Conservation (phyloP, 2,329 filamentous ascomycete genomes). For the Chrysosporium queenslandicum region DNA sequence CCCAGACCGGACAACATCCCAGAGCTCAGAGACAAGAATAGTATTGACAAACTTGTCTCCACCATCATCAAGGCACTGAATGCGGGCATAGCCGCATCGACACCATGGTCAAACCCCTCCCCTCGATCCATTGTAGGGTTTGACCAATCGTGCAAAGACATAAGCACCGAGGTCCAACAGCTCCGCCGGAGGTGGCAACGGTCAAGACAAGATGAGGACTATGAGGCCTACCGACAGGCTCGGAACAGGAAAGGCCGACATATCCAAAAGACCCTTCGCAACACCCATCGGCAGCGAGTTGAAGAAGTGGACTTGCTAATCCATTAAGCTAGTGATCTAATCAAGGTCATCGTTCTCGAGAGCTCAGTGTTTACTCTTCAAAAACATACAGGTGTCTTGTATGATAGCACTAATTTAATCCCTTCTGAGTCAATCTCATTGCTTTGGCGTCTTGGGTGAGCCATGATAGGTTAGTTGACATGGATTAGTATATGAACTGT, state of each 20-base stretch:
- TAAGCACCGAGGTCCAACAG: constrained; percentile 2
- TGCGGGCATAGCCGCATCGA: constrained; percentile 20
- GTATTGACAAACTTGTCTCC: constrained; percentile 16
- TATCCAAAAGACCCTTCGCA: constrained; percentile 17
- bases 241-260: constrained; percentile 23
- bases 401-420: too few relatives aligned
- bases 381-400: too few relatives aligned
- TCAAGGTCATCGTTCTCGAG: too few relatives aligned
- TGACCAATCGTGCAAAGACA: constrained; percentile 18
- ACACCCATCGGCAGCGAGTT: constrained; percentile 20
- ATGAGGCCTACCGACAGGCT: constrained; percentile 14
- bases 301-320: too few relatives aligned
- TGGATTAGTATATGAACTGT: too few relatives aligned
- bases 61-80: constrained; percentile 19
- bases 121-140: constrained; percentile 21
- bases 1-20: background rate
- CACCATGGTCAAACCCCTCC: constrained; percentile 21
- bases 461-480: too few relatives aligned
- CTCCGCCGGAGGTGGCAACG: constrained; percentile 4
- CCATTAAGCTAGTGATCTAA: too few relatives aligned
- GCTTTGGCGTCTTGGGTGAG: too few relatives aligned
- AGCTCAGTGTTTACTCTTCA: too few relatives aligned
- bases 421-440: too few relatives aligned
- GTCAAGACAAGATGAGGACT: constrained; percentile 9
- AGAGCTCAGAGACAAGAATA: constrained; percentile 14